Evolutionary conservation across 2,329 filamentous ascomycete species (phyloP).

Genomic region (Aquanectria penicillioides): DNA sequence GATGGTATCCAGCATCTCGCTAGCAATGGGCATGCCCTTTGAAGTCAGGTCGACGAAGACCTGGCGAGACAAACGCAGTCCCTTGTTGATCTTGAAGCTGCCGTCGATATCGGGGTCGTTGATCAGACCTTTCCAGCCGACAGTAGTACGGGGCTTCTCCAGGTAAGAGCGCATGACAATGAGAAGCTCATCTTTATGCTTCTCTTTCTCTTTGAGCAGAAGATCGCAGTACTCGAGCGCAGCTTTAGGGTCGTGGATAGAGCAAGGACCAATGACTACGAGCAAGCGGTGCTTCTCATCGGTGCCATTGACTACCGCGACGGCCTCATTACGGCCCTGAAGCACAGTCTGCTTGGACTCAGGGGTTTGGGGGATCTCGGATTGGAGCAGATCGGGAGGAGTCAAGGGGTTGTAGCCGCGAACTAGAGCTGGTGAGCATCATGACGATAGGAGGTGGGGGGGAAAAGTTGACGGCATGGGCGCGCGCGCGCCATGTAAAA

Average conservation of each 20-base stretch:
- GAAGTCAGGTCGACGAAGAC: conserved; percentile 92
- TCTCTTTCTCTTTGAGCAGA: conserved; percentile 82
- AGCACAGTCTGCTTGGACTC: conserved; percentile 70
- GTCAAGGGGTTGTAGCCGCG: conserved; percentile 94
- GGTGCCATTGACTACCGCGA: conserved; percentile 74
- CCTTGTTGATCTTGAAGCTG: conserved; percentile 99
- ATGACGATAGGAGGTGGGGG: conserved; percentile 9
- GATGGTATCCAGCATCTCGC: conserved; percentile 98
- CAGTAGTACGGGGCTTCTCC: conserved; percentile 97
- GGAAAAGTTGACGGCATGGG: not conserved
- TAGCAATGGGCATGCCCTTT: conserved; percentile 94
- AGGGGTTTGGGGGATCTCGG: conserved; percentile 78
- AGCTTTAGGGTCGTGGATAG: conserved; percentile 92
- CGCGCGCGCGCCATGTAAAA: not conserved
- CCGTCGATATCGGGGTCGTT: conserved; percentile 99
- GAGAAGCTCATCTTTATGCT: conserved; percentile 87
- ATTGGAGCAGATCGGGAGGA: conserved; percentile 91
- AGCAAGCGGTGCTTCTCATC: conserved; percentile 69
- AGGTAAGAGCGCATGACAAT: conserved; percentile 99
- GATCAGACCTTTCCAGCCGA: conserved; percentile 98
- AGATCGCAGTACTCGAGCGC: conserved; percentile 93
- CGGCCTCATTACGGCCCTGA: conserved; percentile 69
- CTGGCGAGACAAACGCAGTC: conserved; percentile 84
- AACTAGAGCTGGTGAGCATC: conserved; percentile 59
- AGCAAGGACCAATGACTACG: conserved; percentile 93